Base-by-base conservation (phyloP, 768 basidiomycete species). In the Stropharia rugosoannulata region DNA sequence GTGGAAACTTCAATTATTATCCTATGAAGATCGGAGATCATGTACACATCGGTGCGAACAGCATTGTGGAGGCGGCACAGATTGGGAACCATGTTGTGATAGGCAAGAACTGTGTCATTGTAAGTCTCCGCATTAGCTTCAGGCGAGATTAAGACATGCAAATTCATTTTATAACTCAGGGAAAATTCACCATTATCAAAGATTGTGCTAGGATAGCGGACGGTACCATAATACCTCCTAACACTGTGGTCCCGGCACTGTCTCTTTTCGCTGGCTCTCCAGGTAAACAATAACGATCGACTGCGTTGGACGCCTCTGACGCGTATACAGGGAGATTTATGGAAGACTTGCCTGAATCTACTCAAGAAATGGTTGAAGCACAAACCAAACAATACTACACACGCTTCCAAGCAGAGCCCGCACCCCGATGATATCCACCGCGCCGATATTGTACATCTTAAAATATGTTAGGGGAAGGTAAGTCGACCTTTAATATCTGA, bases 11-110 rank as follows among this genome's bases (percentile, higher is more conserved):
- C 78, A 97, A 98, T 66, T 98, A 95, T 73, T 98, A 98, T 66
- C 96, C 96, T 5, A 93, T 98, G 87, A 94, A 95, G 68, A 86
- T 99, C 9, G 93, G 93, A 2, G 95, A 98, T 72, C 86, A 93
- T 66, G 97, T 98, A 19, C 89, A 96, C 59, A 92, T 99, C 43
- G 96, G 95, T 13, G 84, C 89, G n/a, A 83, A 84, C 60, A 84
- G 82, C 41, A 85, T 98, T 51, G 82, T 99, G 18, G 97, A 99
- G 73, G 97, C 97, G 0, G 95, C 95, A 0, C 89, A 87, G 2
- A 95, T 98, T 47, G 96, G 97, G 3, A 93, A 88, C 64, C 87
- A 94, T 61, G 95, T 97, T 47, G 86, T 94, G 67, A 96, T 99
- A 55, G 96, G 96, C 39, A 92, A 90, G 75, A 93, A 93, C 67